Conservation (phyloP, 352 stramenopile genomes). For the Phytophthora hibernalis region DNA sequence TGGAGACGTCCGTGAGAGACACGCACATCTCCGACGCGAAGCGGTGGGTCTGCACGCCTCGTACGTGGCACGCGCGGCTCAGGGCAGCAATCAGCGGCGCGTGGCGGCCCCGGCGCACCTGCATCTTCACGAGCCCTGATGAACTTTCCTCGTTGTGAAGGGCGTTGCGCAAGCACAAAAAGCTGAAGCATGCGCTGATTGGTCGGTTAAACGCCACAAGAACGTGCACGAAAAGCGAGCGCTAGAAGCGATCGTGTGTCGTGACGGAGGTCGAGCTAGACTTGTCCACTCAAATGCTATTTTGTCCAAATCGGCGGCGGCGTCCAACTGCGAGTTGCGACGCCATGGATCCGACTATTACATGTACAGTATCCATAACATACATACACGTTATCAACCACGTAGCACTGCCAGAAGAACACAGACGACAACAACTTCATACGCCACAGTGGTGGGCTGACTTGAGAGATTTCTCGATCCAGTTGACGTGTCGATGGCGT, state of each 20-base stretch:
- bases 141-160: slow-evolving; percentile 19
- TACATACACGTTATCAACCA: too few species aligned
- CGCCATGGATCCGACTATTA: too few species aligned
- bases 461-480: too few species aligned
- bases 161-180: slow-evolving; percentile 21
- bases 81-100: not conserved
- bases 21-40: slow-evolving; percentile 24
- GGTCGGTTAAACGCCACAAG: slow-evolving; percentile 17
- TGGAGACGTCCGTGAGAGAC: not conserved
- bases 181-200: slow-evolving; percentile 14
- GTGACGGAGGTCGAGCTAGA: too few species aligned
- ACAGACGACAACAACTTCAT: too few species aligned
- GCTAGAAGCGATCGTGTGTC: not conserved
- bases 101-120: slow-evolving; percentile 9
- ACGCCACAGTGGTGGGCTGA: too few species aligned
- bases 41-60: slow-evolving; percentile 15
- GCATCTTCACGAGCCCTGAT: slow-evolving; percentile 2
- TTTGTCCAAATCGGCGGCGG: too few species aligned
- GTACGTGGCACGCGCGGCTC: not conserved
- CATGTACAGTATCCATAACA: too few species aligned
- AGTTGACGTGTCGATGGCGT: too few species aligned
- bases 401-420: too few species aligned
- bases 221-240: slow-evolving; percentile 8
- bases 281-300: too few species aligned
- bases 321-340: slow-evolving; percentile 8